phyloP scores from a whole-genome alignment of 345 rosid genomes.

The Barbarea vulgaris region DNA sequence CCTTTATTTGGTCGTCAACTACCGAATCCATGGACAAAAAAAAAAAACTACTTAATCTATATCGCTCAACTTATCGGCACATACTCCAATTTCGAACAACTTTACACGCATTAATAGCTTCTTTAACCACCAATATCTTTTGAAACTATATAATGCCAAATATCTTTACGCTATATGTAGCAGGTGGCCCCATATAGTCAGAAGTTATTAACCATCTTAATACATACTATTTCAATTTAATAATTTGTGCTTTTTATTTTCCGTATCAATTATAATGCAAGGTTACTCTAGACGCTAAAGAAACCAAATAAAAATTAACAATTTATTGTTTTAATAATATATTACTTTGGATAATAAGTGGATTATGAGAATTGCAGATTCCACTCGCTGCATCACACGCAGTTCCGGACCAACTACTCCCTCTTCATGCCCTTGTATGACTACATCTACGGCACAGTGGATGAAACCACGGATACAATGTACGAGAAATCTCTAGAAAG shows the following conservation, averaged over 20 bases:
- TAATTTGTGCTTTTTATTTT: not conserved
- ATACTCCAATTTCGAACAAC: not conserved
- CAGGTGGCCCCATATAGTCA: not conserved
- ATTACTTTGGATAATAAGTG: not conserved
- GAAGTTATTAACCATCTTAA: not conserved
- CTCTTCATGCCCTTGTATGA: slow-evolving; percentile 74
- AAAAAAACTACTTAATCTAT: not conserved
- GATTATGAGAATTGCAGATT: slow-evolving; percentile 43
- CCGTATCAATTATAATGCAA: not conserved
- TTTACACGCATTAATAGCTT: not conserved
- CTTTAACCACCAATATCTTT: not conserved
- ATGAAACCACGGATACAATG: slow-evolving; percentile 39
- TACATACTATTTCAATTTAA: not conserved
- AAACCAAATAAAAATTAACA: not conserved
- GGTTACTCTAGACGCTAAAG: not conserved
- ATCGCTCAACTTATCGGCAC: slow-evolving; percentile 10
- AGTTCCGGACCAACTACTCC: slow-evolving; percentile 61
- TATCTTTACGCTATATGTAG: not conserved
- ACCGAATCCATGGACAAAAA: slow-evolving; percentile 17
- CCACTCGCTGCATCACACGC: slow-evolving; percentile 70
- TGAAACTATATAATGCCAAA: not conserved
- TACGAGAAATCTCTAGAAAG: slow-evolving; percentile 49
- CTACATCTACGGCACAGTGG: slow-evolving; percentile 54
- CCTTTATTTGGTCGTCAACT: slow-evolving; percentile 11
- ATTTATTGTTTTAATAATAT: not conserved